These are phyloP conservation scores for Neostapfia colusana DNA, from an alignment of 176 grass and related monocot genomes.

Conservation along the genomic window DNA sequence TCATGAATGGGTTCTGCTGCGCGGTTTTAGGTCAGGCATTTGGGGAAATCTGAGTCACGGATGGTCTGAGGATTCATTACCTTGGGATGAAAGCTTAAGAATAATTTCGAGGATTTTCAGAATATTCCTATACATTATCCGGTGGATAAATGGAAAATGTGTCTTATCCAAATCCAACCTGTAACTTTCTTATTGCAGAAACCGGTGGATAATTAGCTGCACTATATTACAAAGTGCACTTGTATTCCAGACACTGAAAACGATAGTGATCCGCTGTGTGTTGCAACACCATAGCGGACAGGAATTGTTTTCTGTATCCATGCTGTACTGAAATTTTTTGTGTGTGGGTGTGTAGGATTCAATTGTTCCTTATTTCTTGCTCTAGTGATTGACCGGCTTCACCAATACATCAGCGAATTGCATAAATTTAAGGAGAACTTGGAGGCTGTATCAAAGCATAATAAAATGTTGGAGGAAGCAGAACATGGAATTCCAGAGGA, in stretches of 20 bases:
- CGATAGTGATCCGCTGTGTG: background rate
- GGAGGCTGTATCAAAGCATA: conserved; percentile 63
- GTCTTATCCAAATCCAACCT: background rate
- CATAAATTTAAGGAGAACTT: conserved; percentile 65
- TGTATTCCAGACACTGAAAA: background rate
- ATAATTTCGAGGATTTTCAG: background rate
- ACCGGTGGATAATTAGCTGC: background rate
- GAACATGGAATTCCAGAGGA: conserved; percentile 54
- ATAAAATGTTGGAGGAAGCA: conserved; percentile 66
- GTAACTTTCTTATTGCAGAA: background rate
- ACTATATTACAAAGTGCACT: background rate
- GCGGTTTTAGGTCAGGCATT: background rate
- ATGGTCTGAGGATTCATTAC: background rate
- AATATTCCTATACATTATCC: background rate
- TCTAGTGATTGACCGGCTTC: conserved; percentile 71
- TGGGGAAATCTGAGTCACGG: background rate
- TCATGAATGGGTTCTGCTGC: background rate
- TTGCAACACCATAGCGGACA: background rate
- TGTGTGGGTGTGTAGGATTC: background rate
- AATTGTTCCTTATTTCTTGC: conserved; percentile 63
- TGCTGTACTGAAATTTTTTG: background rate
- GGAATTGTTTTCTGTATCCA: background rate
- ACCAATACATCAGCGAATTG: conserved; percentile 82
- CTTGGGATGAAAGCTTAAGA: background rate
- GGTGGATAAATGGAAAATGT: background rate